Evolutionary conservation across 306 rosid species (phyloP).

Genomic region (Acmispon strigosus): DNA sequence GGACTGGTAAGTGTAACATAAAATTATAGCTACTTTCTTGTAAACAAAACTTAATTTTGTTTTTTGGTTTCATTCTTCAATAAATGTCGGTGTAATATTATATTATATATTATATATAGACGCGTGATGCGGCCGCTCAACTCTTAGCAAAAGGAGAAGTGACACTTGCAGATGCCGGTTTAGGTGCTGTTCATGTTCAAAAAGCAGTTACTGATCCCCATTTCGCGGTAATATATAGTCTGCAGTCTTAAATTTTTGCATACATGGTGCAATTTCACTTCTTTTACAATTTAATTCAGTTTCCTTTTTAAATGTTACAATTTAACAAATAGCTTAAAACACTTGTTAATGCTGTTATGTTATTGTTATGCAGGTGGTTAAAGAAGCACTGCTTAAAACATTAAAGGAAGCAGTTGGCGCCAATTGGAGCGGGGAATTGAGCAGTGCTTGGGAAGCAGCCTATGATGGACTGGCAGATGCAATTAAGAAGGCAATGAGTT

Average conservation of each 20-base stretch:
- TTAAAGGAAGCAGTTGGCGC: slow-evolving; percentile 20
- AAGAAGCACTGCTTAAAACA: slow-evolving; percentile 20
- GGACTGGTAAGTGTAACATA: no score
- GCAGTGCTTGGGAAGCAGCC: slow-evolving; percentile 19
- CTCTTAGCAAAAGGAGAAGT: not conserved
- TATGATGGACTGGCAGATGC: slow-evolving; percentile 22
- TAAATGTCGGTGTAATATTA: not conserved
- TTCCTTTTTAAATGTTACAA: no score
- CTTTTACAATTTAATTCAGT: no score
- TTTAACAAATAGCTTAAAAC: no score
- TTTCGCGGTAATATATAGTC: no score
- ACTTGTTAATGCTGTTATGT: not conserved
- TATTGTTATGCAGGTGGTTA: slow-evolving; percentile 10
- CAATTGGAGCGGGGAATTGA: slow-evolving; percentile 14
- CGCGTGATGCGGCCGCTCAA: not conserved
- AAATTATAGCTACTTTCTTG: no score
- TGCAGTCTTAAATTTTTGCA: no score
- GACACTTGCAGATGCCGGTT: not conserved
- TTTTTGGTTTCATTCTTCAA: not conserved
- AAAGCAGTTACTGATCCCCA: not conserved
- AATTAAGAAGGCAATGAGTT: slow-evolving; percentile 17
- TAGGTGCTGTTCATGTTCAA: not conserved
- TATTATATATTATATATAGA: not conserved
- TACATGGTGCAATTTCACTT: no score
- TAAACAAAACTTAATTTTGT: no score